Evolutionary conservation across 2,329 filamentous ascomycete species (phyloP), one percentile per base, ranked within the genome.

Genomic region (Lasiodiplodia sp.): DNA sequence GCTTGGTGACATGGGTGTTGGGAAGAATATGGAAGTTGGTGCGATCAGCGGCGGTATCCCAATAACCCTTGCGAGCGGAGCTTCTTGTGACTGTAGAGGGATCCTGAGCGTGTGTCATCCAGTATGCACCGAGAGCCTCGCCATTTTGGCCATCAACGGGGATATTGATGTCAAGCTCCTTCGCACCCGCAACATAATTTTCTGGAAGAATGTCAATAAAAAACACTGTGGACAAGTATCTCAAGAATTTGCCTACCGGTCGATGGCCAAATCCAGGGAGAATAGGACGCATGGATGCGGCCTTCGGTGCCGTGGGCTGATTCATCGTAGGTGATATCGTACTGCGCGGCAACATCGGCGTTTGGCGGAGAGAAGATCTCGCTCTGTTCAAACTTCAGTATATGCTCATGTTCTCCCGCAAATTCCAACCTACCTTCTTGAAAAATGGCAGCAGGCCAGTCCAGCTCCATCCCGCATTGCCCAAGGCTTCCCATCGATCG

Each of bases 371-470:
- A 49, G 25, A 77, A 77, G 16, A 64, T 73, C 62, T 75, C 74
- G 66, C 72, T 73, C 71, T 75, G 49, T 11, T 28, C n/a, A 4
- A 12, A 2, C 1, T 11, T 63, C 18, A 55, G 49, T 10, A 7
- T 40, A 37, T 38, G 57, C 40, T 40, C 25, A 4, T 31, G 18
- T 21, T 12, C 11, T 28, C 8, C 2, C 23, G 12, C 2, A 21
- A 18, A 31, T 12, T 8, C 47, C 12, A 4, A 2, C 56, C 8
- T 55, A 72, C 73, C 68, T 78, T 78, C 53, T 75, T 78, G 69
- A 78, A 78, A 63, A 77, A 78, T 4, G 68, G 64, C 7, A 73
- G 65, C n/a, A 78, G 68, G 14, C 71, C 72, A 44, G 74, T 66
- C 74, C 75, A 78, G 23, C 72, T 74, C 77, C 77, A 78, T 3